Percentiles rank a stretch among this genome's conserved stretches.
These are phyloP conservation scores for Leucosporidium scottii DNA, from an alignment of 768 basidiomycete genomes.

Conservation along the genomic window DNA sequence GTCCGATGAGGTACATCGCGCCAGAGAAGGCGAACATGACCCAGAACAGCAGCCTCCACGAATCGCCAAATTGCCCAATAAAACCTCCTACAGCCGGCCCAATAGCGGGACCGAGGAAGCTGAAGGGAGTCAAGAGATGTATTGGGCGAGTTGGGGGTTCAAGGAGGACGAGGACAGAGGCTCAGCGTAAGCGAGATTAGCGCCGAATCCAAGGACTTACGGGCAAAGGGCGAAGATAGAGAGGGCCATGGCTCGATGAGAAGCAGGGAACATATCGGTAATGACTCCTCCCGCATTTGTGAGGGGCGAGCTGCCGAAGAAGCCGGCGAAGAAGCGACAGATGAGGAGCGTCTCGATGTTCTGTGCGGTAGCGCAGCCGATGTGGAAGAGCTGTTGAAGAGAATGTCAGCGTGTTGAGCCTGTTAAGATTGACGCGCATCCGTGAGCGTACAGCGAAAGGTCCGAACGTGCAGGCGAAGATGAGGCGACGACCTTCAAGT, in stretches of 20 bases:
- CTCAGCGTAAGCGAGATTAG: too few species aligned
- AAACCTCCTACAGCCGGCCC: neutral
- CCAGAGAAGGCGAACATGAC: neutral
- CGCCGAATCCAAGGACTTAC: neutral
- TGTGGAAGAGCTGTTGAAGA: constrained; percentile 12
- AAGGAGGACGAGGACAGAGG: too few species aligned
- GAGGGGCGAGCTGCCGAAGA: constrained; percentile 56
- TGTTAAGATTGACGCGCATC: too few species aligned
- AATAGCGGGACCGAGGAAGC: too few species aligned
- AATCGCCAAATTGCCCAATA: neutral
- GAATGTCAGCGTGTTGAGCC: too few species aligned
- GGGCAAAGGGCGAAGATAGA: neutral
- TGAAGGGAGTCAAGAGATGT: too few species aligned
- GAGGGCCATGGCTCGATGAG: neutral
- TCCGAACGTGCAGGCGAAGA: constrained; percentile 42
- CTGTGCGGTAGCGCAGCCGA: constrained; percentile 56
- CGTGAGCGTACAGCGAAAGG: neutral
- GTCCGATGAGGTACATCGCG: neutral
- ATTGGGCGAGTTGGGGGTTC: too few species aligned
- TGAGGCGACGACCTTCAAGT: constrained; percentile 41
- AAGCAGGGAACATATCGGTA: constrained; percentile 24
- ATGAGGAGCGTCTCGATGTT: constrained; percentile 56
- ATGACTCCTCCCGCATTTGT: constrained; percentile 52
- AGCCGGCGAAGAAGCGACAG: constrained; percentile 54
- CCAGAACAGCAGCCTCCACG: neutral